phyloP scores from a whole-genome alignment of 108 stramenopile genomes.

The Epithemia pelagica region DNA sequence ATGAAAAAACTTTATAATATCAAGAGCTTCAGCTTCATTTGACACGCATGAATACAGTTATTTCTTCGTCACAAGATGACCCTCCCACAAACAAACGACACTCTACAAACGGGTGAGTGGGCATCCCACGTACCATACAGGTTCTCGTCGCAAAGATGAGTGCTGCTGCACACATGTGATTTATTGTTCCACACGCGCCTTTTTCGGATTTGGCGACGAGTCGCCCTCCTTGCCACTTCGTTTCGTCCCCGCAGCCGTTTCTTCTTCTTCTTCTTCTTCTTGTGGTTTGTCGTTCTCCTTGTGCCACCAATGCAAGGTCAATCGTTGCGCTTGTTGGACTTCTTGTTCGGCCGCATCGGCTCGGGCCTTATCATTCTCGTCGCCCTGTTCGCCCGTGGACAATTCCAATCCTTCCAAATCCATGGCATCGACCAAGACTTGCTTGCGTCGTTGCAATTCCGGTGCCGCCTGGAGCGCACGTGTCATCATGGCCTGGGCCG shows the following conservation, averaged over 20 bases:
- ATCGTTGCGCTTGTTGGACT: neutral
- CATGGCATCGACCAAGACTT: conserved; percentile 61
- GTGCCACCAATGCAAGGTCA: neutral
- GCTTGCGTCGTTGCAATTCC: conserved; percentile 53
- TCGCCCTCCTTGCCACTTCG: neutral
- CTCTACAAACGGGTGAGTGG: too few species aligned
- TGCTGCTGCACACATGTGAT: too few species aligned
- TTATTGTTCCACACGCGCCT: neutral
- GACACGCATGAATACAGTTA: neutral
- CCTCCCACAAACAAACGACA: too few species aligned
- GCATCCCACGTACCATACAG: too few species aligned
- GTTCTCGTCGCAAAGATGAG: too few species aligned
- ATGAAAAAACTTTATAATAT: neutral
- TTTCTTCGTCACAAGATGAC: neutral
- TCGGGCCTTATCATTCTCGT: neutral
- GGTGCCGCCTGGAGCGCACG: conserved; percentile 21
- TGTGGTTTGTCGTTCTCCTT: neutral
- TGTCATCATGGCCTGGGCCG: conserved; percentile 52
- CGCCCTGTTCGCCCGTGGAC: neutral
- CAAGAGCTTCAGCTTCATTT: neutral
- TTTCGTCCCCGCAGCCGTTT: neutral
- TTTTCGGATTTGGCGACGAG: neutral
- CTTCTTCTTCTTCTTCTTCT: neutral
- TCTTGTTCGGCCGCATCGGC: neutral
- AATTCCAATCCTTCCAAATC: conserved; percentile 57